Conservation (phyloP, 352 stramenopile genomes). For the Hyaloperonospora arabidopsidis region DNA sequence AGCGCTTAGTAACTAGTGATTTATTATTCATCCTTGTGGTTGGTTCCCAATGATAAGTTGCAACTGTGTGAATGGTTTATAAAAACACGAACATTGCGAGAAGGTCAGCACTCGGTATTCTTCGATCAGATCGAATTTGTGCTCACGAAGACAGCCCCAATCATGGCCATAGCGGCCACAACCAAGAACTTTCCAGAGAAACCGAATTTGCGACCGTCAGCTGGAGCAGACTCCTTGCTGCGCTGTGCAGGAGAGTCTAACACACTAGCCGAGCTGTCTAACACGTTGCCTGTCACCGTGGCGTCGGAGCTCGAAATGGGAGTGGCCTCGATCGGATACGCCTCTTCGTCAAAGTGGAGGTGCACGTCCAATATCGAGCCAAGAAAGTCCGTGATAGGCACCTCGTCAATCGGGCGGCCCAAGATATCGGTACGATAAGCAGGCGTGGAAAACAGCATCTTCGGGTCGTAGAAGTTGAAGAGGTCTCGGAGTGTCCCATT, state of each 20-base stretch:
- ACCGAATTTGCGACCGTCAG: constrained; percentile 21
- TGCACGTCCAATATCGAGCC: constrained; percentile 80
- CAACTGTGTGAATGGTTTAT: constrained; percentile 5
- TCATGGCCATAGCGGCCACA: constrained; percentile 11
- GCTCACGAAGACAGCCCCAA: constrained; percentile 29
- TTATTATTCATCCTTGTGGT: constrained; percentile 20
- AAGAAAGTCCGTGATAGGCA: constrained; percentile 86
- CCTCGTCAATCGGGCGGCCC: constrained; percentile 52
- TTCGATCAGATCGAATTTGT: constrained; percentile 31
- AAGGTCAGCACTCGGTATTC: constrained; percentile 1
- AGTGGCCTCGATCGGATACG: constrained; percentile 55
- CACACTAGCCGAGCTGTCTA: neutral
- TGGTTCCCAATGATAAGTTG: constrained; percentile 14
- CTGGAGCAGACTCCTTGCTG: neutral
- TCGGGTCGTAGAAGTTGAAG: constrained; percentile 79
- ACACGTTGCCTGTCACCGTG: neutral
- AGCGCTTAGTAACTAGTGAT: neutral
- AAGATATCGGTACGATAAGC: constrained; percentile 74
- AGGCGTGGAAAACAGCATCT: constrained; percentile 74
- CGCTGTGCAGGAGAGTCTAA: neutral
- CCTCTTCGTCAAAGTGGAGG: constrained; percentile 60
- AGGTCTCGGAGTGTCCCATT: constrained; percentile 59
- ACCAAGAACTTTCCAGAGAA: constrained; percentile 45
- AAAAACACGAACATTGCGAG: neutral
- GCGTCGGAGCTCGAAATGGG: constrained; percentile 1